A percentile compares a stretch with the other conserved stretches of the same genome.
These are phyloP conservation scores for Penicillium sp. DNA, from an alignment of 2,329 filamentous ascomycete genomes.

Conservation along the genomic window DNA sequence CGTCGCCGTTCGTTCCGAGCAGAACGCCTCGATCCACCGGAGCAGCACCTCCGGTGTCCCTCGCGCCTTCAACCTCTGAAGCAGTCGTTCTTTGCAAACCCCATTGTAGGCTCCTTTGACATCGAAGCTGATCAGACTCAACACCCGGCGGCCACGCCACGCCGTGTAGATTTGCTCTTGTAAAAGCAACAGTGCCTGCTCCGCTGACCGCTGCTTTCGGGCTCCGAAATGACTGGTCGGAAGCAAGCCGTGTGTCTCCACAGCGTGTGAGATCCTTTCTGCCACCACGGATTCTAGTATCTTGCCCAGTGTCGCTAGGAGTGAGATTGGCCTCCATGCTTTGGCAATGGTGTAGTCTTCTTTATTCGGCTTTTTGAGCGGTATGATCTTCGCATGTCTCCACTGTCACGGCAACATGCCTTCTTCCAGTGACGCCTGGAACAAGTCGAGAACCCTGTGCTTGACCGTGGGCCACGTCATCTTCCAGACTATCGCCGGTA, in stretches of 20 bases:
- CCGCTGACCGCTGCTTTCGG: constrained; percentile 34
- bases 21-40: constrained; percentile 30
- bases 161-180: constrained; percentile 28
- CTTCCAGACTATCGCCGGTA: constrained; percentile 23
- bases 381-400: constrained; percentile 23
- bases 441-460: constrained; percentile 17
- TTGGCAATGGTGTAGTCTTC: constrained; percentile 20
- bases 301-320: constrained; percentile 30
- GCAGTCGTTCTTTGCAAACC: constrained; percentile 33
- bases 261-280: constrained; percentile 28
- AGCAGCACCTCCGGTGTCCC: constrained; percentile 24
- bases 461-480: constrained; percentile 24
- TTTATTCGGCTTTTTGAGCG: constrained; percentile 24
- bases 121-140: constrained; percentile 34
- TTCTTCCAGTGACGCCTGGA: constrained; percentile 18
- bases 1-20: constrained; percentile 20
- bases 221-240: constrained; percentile 19
- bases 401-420: constrained; percentile 14
- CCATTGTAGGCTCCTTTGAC: constrained; percentile 45
- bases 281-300: constrained; percentile 31
- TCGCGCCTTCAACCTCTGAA: constrained; percentile 33
- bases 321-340: constrained; percentile 24
- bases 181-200: constrained; percentile 35
- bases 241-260: constrained; percentile 27
- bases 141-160: constrained; percentile 21